Percentiles rank a stretch among this genome's conserved stretches.
phyloP scores from a whole-genome alignment of 768 basidiomycete species.

The Tulasnella sp. region DNA sequence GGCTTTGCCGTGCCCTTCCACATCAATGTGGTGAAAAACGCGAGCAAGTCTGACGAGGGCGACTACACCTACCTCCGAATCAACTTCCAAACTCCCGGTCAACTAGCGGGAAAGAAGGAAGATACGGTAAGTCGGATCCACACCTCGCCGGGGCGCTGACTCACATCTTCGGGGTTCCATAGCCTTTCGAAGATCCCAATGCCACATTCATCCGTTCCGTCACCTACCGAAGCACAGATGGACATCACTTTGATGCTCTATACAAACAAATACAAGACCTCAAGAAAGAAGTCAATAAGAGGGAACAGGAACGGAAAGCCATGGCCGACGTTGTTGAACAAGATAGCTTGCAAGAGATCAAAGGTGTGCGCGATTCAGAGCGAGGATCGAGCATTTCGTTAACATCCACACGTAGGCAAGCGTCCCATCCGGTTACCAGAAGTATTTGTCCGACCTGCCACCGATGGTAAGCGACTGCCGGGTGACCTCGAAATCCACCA shows the following conservation, averaged over 20 bases:
- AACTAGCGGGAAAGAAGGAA: conserved; percentile 95
- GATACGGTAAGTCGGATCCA: conserved; percentile 54
- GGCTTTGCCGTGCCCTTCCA: conserved; percentile 97
- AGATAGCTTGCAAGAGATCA: conserved; percentile 76
- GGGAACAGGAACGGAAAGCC: conserved; percentile 95
- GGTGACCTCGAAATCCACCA: conserved; percentile 99
- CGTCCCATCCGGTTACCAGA: conserved; percentile 74
- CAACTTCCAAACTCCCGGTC: conserved; percentile 97
- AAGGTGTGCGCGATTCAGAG: conserved; percentile 36
- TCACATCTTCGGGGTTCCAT: background rate
- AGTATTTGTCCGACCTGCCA: conserved; percentile 83
- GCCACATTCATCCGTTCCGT: conserved; percentile 93
- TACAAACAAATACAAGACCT: conserved; percentile 87
- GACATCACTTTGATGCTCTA: conserved; percentile 76
- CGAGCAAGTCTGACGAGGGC: conserved; percentile 92
- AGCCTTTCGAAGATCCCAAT: conserved; percentile 96
- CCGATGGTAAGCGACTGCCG: conserved; percentile 87
- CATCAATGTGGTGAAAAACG: conserved; percentile 96
- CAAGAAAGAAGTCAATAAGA: conserved; percentile 94
- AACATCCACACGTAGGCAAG: background rate
- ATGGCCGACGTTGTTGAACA: conserved; percentile 98
- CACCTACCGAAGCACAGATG: conserved; percentile 83
- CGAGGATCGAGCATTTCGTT: background rate
- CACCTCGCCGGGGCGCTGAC: background rate
- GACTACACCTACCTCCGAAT: conserved; percentile 90